A percentile compares a stretch with the other conserved stretches of the same genome.
phyloP scores from a whole-genome alignment of 2,329 filamentous ascomycete genomes.

The Fusarium sp. region DNA sequence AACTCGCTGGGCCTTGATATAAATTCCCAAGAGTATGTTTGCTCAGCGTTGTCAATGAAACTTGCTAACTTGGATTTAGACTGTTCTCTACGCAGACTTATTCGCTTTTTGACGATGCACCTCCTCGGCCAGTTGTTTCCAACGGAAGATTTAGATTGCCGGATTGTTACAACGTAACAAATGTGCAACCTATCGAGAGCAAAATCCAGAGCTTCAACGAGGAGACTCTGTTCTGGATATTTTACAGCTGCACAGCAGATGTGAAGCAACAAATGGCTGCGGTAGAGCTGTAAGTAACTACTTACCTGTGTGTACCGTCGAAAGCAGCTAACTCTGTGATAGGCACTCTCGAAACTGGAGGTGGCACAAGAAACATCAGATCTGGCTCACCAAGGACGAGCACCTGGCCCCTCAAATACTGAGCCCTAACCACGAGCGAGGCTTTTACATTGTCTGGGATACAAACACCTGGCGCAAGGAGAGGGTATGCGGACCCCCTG shows the following conservation, averaged over 20 bases:
- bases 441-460: constrained; percentile 75
- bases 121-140: constrained; percentile 65
- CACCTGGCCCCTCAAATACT: constrained; percentile 71
- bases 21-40: constrained; percentile 66
- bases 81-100: constrained; percentile 69
- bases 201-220: constrained; percentile 76
- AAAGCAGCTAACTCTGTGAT: constrained; percentile 7
- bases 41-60: neutral
- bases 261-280: constrained; percentile 72
- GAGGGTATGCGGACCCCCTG: constrained; percentile 59
- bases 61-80: constrained; percentile 49
- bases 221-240: constrained; percentile 76
- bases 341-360: constrained; percentile 74
- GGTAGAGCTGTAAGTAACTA: constrained; percentile 65
- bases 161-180: constrained; percentile 75
- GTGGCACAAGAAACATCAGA: constrained; percentile 74
- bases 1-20: constrained; percentile 68
- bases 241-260: constrained; percentile 73
- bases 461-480: constrained; percentile 71
- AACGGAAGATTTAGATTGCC: constrained; percentile 66
- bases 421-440: constrained; percentile 69
- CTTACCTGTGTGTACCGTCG: neutral
- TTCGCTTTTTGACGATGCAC: constrained; percentile 69
- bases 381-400: constrained; percentile 77
- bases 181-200: constrained; percentile 72